Percentiles rank a stretch among this genome's conserved stretches.
These are phyloP conservation scores for Juglanconis juglandina DNA, from an alignment of 2,329 filamentous ascomycete species.

Conservation along the genomic window DNA sequence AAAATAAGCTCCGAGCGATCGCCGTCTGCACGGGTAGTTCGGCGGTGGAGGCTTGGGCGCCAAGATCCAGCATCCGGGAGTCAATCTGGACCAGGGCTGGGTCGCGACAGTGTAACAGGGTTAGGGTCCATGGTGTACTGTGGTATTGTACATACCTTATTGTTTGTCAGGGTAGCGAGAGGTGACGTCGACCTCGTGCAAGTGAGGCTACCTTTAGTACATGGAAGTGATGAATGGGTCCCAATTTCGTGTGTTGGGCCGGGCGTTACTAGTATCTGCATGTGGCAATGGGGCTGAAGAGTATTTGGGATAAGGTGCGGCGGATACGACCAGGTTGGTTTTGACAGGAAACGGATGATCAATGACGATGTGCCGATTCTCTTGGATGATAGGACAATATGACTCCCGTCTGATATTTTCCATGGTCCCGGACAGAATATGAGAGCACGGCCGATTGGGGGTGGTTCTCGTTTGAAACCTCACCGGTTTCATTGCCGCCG, in stretches of 20 bases:
- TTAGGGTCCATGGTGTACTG: background rate
- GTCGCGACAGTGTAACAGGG: background rate
- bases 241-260: too few relatives aligned
- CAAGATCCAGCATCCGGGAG: background rate
- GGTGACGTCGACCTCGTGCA: too few relatives aligned
- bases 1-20: background rate
- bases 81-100: background rate
- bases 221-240: too few relatives aligned
- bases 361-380: background rate
- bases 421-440: background rate
- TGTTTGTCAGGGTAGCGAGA: too few relatives aligned
- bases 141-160: too few relatives aligned
- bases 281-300: background rate
- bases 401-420: background rate
- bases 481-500: slow-evolving; percentile 2
- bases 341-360: background rate
- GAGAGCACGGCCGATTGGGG: background rate
- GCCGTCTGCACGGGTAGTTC: background rate
- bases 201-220: too few relatives aligned
- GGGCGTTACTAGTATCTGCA: too few relatives aligned
- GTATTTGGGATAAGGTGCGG: background rate
- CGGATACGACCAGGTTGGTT: background rate
- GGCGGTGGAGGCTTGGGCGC: too few relatives aligned
- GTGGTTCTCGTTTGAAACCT: slow-evolving; percentile 5
- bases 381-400: background rate